phyloP scores from a whole-genome alignment of 768 basidiomycete genomes.

The Russula lepida region DNA sequence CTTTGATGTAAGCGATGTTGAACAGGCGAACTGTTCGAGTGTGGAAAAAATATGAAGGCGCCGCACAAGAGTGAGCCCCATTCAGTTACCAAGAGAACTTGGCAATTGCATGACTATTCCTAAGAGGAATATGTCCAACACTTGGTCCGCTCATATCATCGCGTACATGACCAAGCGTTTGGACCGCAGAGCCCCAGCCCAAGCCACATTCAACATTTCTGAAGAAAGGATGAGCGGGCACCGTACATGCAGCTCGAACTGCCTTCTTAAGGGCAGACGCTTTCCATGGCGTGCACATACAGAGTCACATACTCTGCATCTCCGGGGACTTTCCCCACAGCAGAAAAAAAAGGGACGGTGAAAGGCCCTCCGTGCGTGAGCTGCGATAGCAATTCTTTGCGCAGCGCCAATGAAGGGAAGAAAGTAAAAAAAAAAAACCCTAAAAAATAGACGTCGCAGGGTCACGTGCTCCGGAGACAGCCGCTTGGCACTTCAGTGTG shows the following conservation, averaged over 20 bases:
- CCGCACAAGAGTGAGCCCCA: conserved; percentile 86
- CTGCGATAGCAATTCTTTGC: conserved; percentile 84
- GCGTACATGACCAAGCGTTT: conserved; percentile 42
- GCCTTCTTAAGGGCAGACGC: conserved; percentile 66
- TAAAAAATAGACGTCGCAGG: not conserved
- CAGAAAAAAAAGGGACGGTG: conserved; percentile 37
- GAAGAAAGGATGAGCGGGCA: conserved; percentile 17
- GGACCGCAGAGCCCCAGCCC: conserved; percentile 26
- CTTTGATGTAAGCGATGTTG: conserved; percentile 29
- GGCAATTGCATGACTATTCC: conserved; percentile 83
- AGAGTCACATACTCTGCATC: conserved; percentile 60
- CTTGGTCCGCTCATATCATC: conserved; percentile 68
- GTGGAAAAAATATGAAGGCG: conserved; percentile 50
- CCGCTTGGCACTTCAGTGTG: not conserved
- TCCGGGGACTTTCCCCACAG: conserved; percentile 97
- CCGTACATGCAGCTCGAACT: conserved; percentile 37
- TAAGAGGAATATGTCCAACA: conserved; percentile 66
- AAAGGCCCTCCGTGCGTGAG: conserved; percentile 55
- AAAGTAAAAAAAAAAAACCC: conserved; percentile 23
- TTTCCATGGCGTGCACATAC: conserved; percentile 45
- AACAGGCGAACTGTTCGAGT: conserved; percentile 19
- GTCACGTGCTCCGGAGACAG: conserved; percentile 14
- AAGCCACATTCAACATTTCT: conserved; percentile 18
- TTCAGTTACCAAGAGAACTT: conserved; percentile 59
- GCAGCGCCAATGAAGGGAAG: conserved; percentile 41